phyloP scores from a whole-genome alignment of 495 filamentous ascomycete species.

The Aspergillus nanangensis region DNA sequence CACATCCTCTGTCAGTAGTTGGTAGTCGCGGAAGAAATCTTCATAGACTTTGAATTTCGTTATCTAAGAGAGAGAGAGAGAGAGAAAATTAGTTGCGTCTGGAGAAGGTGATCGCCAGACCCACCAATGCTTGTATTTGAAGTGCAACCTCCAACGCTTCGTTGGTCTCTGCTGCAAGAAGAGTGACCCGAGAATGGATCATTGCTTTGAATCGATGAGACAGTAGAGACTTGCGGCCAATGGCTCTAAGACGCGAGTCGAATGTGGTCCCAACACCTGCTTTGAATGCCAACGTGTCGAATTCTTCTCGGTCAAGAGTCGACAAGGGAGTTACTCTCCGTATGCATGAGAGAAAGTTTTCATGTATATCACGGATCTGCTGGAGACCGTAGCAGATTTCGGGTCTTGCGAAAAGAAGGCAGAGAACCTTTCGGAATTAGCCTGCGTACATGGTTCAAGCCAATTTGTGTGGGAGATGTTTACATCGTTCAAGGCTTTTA shows the following conservation, averaged over 20 bases:
- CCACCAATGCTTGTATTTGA: conserved; percentile 71
- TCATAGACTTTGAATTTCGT: conserved; percentile 80
- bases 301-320: conserved; percentile 10
- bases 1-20: conserved; percentile 73
- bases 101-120: conserved; percentile 14
- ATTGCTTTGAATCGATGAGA: conserved; percentile 22
- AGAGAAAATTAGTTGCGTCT: background rate
- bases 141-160: conserved; percentile 71
- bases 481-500: conserved; percentile 84
- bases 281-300: conserved; percentile 17
- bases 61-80: conserved; percentile 62
- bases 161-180: conserved; percentile 61
- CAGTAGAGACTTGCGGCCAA: conserved; percentile 28
- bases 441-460: too few species aligned
- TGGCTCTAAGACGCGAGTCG: conserved; percentile 24
- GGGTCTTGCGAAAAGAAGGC: conserved; percentile 28
- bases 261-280: conserved; percentile 19
- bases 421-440: too few species aligned
- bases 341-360: conserved; percentile 33
- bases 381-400: conserved; percentile 43
- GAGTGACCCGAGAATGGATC: conserved; percentile 22
- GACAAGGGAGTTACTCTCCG: conserved; percentile 28
- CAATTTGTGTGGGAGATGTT: too few species aligned
- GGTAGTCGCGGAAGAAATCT: conserved; percentile 83
- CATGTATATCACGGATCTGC: conserved; percentile 40